Base-by-base conservation (phyloP, 2,329 filamentous ascomycete species). In the Amphichorda felina region DNA sequence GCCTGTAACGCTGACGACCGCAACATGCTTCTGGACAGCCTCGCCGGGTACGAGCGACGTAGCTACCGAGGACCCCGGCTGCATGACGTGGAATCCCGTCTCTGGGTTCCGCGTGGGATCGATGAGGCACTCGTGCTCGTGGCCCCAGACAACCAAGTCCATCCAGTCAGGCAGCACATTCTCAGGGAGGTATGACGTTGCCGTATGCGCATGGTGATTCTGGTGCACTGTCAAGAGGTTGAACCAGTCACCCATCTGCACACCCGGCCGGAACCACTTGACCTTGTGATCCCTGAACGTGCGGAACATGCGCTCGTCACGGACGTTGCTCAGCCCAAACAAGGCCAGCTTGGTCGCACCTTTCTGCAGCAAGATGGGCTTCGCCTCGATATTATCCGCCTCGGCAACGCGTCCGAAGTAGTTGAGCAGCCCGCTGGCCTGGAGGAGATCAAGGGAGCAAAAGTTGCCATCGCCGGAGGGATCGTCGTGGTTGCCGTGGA, bases 401-500 rank as follows among this genome's bases (percentile, higher is more conserved):
- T 96, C 84, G 0, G 86, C 83, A 1, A 86, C 84, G 27, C 88
- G 81, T 3, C 91, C 91, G 54, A 91, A 98, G 62, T 96, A 98
- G 57, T 98, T 98, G 47, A 98, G 67, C 11, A 98, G 63, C 1
- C 91, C 91, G 0, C 88, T 86, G 2, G 91, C 81, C 54, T 96
- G 87, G 4, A 98, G 69, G 13, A 98, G 61, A 54, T 98, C 91
- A 9, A 98, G 69, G 0, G 89, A 88, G 43, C 91, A 93, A 44
- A 82, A 80, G 53, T 94, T 85, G 9, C 88, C 91, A 49, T 95
- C 88, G 8, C 91, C 91, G n/a, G 88, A 93, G 0, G 91, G 91
- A 53, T 98, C 91, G 51, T 98, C 91, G 54, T 98, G 91, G 50
- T 98, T 98, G 31, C 91, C 91, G 49, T 98, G 93, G 28, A 98